A percentile compares a stretch with the other conserved stretches of the same genome.
These are phyloP conservation scores for Ustilago sp. DNA, from an alignment of 1,284 basidiomycete species.

Conservation along the genomic window DNA sequence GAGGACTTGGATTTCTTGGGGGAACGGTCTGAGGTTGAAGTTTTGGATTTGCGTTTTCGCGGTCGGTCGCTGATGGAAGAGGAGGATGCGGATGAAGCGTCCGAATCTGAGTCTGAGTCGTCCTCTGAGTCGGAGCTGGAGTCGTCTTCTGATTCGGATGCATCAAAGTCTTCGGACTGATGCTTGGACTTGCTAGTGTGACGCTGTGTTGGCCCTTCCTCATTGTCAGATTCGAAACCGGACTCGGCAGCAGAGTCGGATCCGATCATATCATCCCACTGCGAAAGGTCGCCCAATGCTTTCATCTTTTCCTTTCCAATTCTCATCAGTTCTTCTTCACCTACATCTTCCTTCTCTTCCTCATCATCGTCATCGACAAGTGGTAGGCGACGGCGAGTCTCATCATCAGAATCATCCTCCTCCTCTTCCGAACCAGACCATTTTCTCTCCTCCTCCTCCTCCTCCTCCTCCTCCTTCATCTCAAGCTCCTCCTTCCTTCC, in stretches of 20 bases:
- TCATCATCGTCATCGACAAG: conserved; percentile 21
- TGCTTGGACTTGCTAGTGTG: not conserved
- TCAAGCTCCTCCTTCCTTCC: conserved; percentile 8
- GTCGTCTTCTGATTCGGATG: conserved; percentile 54
- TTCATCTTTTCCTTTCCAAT: conserved; percentile 45
- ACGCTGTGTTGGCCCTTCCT: not conserved
- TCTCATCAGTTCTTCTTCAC: conserved; percentile 39
- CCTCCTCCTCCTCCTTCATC: conserved; percentile 40
- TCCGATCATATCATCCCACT: conserved; percentile 52
- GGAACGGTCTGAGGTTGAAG: conserved; percentile 1
- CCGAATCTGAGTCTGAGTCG: conserved; percentile 57
- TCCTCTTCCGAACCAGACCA: conserved; percentile 60
- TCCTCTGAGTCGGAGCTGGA: conserved; percentile 36
- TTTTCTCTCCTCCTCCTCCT: conserved; percentile 24
- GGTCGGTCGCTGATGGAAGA: conserved; percentile 9
- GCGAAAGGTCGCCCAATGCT: conserved; percentile 48
- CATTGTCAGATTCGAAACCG: conserved; percentile 14
- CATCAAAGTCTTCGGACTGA: conserved; percentile 39
- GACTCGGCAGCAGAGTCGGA: conserved; percentile 41
- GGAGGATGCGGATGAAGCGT: conserved; percentile 19
- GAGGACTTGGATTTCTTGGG: conserved; percentile 18
- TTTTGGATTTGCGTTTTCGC: conserved; percentile 22
- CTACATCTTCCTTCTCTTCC: conserved; percentile 24
- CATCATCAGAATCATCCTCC: conserved; percentile 28
- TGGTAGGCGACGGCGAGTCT: conserved; percentile 10